Percentiles rank a stretch among this genome's conserved stretches.
These are phyloP conservation scores for Nepenthes alata DNA, from an alignment of 179 eudicot species.

Conservation along the genomic window DNA sequence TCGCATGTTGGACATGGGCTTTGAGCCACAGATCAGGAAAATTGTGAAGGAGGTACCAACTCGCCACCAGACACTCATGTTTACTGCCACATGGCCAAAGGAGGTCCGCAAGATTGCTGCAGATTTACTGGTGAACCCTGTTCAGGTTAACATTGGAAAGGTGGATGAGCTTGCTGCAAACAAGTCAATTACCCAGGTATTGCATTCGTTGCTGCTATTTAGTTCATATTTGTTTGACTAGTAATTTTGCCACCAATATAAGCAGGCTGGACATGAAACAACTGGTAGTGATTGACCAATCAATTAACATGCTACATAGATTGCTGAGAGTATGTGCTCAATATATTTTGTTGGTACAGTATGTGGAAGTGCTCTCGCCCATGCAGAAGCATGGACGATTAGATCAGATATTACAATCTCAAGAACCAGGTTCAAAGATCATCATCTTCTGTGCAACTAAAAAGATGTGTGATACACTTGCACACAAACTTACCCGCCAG, in stretches of 20 bases:
- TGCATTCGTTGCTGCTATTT: neutral
- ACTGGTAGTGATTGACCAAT: neutral
- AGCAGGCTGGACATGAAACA: neutral
- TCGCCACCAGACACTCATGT: constrained; percentile 90
- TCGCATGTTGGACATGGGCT: constrained; percentile 99
- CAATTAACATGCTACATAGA: neutral
- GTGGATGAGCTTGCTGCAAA: constrained; percentile 91
- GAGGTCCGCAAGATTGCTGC: constrained; percentile 94
- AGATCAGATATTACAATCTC: constrained; percentile 77
- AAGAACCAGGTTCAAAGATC: constrained; percentile 85
- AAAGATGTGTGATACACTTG: constrained; percentile 87
- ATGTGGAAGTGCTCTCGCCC: constrained; percentile 55
- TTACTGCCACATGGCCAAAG: constrained; percentile 97
- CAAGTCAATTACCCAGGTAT: constrained; percentile 91
- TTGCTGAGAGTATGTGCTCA: constrained; percentile 6
- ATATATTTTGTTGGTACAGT: constrained; percentile 22
- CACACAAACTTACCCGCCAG: constrained; percentile 54
- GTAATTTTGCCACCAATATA: neutral
- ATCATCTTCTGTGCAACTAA: constrained; percentile 91
- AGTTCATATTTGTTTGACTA: neutral
- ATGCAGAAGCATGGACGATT: constrained; percentile 75
- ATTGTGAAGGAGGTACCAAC: constrained; percentile 82
- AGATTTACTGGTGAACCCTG: constrained; percentile 67
- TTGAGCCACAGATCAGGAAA: constrained; percentile 95
- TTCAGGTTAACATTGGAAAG: constrained; percentile 91